Conservation (phyloP, 2,329 filamentous ascomycete genomes). For the Waltergamsia citrina region DNA sequence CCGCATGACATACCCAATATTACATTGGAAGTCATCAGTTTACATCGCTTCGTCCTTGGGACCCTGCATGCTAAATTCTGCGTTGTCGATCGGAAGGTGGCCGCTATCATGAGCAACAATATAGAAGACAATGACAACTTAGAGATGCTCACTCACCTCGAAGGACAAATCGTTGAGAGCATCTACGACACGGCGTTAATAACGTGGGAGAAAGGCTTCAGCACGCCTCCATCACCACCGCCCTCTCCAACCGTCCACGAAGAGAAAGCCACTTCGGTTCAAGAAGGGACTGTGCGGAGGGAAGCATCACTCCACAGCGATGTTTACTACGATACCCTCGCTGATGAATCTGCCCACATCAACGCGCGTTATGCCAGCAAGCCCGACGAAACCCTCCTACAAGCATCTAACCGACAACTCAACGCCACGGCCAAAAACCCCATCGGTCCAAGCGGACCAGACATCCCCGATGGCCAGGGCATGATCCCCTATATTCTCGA, state of each 20-base stretch:
- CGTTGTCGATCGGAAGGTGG: slow-evolving; percentile 64
- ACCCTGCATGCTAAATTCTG: slow-evolving; percentile 75
- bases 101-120: slow-evolving; percentile 68
- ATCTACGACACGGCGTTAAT: slow-evolving; percentile 67
- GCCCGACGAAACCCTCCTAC: slow-evolving; percentile 39
- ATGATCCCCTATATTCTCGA: slow-evolving; percentile 56
- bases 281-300: neutral
- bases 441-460: slow-evolving; percentile 42
- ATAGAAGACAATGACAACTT: slow-evolving; percentile 71
- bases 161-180: slow-evolving; percentile 68
- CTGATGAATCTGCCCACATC: slow-evolving; percentile 50
- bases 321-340: slow-evolving; percentile 55
- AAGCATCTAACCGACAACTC: slow-evolving; percentile 55
- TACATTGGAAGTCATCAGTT: slow-evolving; percentile 64
- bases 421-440: slow-evolving; percentile 49
- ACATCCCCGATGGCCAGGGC: slow-evolving; percentile 37
- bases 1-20: slow-evolving; percentile 60
- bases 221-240: neutral
- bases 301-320: slow-evolving; percentile 14
- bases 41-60: slow-evolving; percentile 59
- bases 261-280: neutral
- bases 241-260: too few species aligned
- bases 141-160: slow-evolving; percentile 71
- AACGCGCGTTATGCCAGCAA: slow-evolving; percentile 45
- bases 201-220: slow-evolving; percentile 51